Percentiles rank a stretch among this genome's conserved stretches.
These are phyloP conservation scores for Biscogniauxia marginata DNA, from an alignment of 2,329 filamentous ascomycete species.

Conservation along the genomic window DNA sequence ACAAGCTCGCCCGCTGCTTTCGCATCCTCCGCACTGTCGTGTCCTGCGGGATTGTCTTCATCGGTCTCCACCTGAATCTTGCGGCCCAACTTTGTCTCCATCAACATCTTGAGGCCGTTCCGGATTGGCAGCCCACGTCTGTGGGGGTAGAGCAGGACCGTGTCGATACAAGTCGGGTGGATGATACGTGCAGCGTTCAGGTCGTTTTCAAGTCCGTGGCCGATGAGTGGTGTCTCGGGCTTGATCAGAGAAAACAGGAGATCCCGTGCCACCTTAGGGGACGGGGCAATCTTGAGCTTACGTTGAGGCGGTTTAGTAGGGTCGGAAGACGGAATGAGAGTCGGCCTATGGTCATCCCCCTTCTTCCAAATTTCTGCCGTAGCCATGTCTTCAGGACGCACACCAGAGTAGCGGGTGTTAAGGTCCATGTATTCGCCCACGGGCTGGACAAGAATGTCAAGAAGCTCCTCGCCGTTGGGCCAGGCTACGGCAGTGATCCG, in stretches of 20 bases:
- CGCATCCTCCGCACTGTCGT: conserved; percentile 92
- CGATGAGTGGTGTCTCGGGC: conserved; percentile 79
- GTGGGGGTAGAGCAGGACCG: conserved; percentile 80
- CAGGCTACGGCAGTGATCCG: conserved; percentile 86
- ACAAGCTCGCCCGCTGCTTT: conserved; percentile 86
- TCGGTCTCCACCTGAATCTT: conserved; percentile 73
- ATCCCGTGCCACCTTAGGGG: conserved; percentile 70
- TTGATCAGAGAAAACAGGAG: conserved; percentile 75
- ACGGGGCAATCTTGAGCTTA: conserved; percentile 69
- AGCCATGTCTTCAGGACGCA: conserved; percentile 73
- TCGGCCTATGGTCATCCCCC: conserved; percentile 29
- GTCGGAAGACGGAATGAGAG: conserved; percentile 19
- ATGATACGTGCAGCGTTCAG: conserved; percentile 82
- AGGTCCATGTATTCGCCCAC: conserved; percentile 83
- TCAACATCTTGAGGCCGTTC: conserved; percentile 73
- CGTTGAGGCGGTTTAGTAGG: conserved; percentile 32
- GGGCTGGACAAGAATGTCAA: conserved; percentile 84
- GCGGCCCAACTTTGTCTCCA: conserved; percentile 65
- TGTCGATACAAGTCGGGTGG: conserved; percentile 83
- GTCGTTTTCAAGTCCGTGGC: conserved; percentile 94
- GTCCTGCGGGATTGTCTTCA: conserved; percentile 54
- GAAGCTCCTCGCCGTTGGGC: conserved; percentile 70
- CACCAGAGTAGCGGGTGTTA: conserved; percentile 89
- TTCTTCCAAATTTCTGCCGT: conserved; percentile 59
- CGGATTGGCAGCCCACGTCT: conserved; percentile 73